These are phyloP conservation scores for Alternaria infectoria DNA, from an alignment of 2,329 filamentous ascomycete genomes.

Conservation along the genomic window DNA sequence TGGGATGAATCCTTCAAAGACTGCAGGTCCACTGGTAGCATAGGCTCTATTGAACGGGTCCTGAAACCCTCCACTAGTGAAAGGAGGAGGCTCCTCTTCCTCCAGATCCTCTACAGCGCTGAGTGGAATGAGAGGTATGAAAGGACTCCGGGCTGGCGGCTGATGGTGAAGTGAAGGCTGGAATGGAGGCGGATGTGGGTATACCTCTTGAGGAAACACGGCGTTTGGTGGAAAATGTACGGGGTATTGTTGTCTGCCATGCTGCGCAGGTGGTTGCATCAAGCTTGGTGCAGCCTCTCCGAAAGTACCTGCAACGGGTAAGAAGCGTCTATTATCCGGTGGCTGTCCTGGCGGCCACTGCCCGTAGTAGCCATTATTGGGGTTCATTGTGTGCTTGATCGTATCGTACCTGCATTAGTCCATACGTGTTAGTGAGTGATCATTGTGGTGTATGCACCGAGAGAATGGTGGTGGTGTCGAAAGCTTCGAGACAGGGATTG, in stretches of 20 bases:
- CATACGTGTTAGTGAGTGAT: conserved; percentile 23
- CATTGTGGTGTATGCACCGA: conserved; percentile 17
- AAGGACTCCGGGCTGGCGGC: conserved; percentile 17
- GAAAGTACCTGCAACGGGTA: conserved; percentile 29
- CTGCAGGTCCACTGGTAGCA: conserved; percentile 35
- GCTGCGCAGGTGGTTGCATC: conserved; percentile 12
- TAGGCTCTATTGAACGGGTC: conserved; percentile 35
- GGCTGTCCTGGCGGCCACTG: conserved; percentile 29
- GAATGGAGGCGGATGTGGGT: conserved; percentile 12
- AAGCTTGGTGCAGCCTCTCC: conserved; percentile 19
- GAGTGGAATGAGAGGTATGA: conserved; percentile 30
- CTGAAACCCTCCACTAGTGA: conserved; percentile 17
- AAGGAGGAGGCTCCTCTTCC: conserved; percentile 13
- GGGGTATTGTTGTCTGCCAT: conserved; percentile 19
- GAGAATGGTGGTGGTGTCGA: conserved; percentile 14
- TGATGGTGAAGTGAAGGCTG: conserved; percentile 15
- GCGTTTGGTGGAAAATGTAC: conserved; percentile 20
- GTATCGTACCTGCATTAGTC: conserved; percentile 15
- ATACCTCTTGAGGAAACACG: conserved; percentile 25
- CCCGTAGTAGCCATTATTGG: conserved; percentile 26
- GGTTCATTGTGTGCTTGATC: conserved; percentile 25
- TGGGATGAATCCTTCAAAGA: conserved; percentile 51
- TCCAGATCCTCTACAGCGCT: conserved; percentile 31
- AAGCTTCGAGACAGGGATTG: conserved; percentile 18
- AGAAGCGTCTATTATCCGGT: conserved; percentile 24